Evolutionary conservation across 495 filamentous ascomycete genomes (phyloP).

Genomic region (Entonaema liquescens): DNA sequence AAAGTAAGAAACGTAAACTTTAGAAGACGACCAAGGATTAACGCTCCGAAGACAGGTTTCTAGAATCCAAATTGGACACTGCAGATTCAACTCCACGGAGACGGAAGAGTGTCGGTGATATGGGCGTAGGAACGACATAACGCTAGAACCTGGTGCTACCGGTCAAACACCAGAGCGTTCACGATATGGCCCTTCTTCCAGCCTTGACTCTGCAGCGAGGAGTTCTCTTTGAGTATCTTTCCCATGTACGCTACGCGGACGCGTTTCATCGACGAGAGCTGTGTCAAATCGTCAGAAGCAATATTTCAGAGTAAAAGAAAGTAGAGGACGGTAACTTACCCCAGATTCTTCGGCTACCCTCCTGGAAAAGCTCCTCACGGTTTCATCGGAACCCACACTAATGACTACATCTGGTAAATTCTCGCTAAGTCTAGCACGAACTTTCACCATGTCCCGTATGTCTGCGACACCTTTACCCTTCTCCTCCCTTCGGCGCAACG

Average conservation of each 20-base stretch:
- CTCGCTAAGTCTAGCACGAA: conserved; percentile 77
- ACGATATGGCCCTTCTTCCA: conserved; percentile 81
- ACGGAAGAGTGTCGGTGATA: neutral
- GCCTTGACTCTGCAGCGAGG: conserved; percentile 70
- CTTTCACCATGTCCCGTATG: conserved; percentile 62
- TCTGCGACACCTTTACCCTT: conserved; percentile 65
- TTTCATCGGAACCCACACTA: conserved; percentile 66
- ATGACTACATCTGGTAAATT: conserved; percentile 71
- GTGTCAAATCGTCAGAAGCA: conserved; percentile 25
- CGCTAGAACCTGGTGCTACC: conserved; percentile 44
- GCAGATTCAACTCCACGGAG: neutral
- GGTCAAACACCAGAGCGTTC: conserved; percentile 77
- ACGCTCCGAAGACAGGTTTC: neutral
- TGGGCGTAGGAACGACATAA: neutral
- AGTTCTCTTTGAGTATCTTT: conserved; percentile 74
- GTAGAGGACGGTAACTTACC: conserved; percentile 57
- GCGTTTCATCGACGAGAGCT: conserved; percentile 62
- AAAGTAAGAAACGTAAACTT: conserved; percentile 9
- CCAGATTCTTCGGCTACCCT: conserved; percentile 70
- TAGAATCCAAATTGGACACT: neutral
- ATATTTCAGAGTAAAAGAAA: neutral
- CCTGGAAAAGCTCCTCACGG: conserved; percentile 67
- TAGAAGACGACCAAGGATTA: neutral
- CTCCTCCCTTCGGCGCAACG: conserved; percentile 70
- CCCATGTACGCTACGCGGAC: conserved; percentile 82